Base-by-base conservation (phyloP, 2,329 filamentous ascomycete genomes). In the Aspergillus melleus region DNA sequence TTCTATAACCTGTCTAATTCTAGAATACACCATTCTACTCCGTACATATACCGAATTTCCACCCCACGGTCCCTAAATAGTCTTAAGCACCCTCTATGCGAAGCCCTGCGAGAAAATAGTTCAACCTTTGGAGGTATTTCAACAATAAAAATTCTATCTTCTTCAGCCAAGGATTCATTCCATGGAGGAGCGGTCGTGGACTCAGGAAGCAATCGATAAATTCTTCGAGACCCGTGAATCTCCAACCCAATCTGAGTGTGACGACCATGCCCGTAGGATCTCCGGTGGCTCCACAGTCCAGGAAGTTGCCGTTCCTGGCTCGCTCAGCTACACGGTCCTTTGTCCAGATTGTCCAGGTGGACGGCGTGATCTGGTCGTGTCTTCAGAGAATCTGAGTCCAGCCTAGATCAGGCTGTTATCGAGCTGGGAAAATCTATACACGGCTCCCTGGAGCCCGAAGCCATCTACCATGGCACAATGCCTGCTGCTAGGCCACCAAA, bases 191-290 rank as follows among this genome's bases (percentile, higher is more conserved):
- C n/a, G 3, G 6, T 47, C 52, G 14, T 55, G 44, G 57, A 51
- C 57, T 55, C 46, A 52, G 20, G 46, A 54, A 55, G 52, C 51
- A 14, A 51, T 58, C 42, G 51, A 54, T 44, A 50, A 30, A 44
- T 44, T 54, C 26, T 58, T 54, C 52, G 46, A 19, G 19, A 14
- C 50, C 39, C 56, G 56, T 36, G 56, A 58, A 49, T 58, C 36
- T 54, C 56, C 42, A 26, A 58, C 39, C 44, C 50, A 19, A 59
- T 30, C 52, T 46, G 51, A 59, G 44, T 59, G 57, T 52, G 52
- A 59, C 44, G 57, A 59, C 52, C 57, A 59, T 59, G 57, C 57
- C 44, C 57, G 57, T 10, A 59, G 50, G 46, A 55, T 59, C 19
- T 54, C 57, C 30, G 52, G 57, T 50, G 51, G 51, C 51, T 26